phyloP scores from a whole-genome alignment of 805 yeast species.

The Nakazawaea wyomingensis region DNA sequence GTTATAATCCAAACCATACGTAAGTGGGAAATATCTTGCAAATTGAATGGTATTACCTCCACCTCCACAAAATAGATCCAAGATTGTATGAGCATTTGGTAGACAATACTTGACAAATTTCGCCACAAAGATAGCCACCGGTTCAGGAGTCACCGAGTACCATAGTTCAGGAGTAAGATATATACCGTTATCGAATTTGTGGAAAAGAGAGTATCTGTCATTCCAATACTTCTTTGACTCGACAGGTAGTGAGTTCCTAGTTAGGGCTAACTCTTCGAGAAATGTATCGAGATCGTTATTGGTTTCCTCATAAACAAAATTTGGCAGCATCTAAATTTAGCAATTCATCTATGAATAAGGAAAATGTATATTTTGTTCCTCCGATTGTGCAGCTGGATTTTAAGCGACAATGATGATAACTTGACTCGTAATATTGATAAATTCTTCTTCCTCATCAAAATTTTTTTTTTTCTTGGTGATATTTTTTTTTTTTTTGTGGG shows the following conservation, averaged over 20 bases:
- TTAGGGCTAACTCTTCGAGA: slow-evolving; percentile 2
- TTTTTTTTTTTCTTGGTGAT: no score
- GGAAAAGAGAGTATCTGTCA: slow-evolving; percentile 55
- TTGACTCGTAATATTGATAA: no score
- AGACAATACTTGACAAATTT: slow-evolving; percentile 45
- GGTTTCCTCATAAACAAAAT: neutral
- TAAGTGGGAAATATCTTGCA: slow-evolving; percentile 49
- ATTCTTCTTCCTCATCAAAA: no score
- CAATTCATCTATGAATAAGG: neutral
- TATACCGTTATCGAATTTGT: slow-evolving; percentile 62
- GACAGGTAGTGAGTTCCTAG: slow-evolving; percentile 26
- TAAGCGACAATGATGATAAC: no score
- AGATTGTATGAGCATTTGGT: slow-evolving; percentile 40
- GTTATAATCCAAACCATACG: slow-evolving; percentile 60
- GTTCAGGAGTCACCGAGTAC: slow-evolving; percentile 87
- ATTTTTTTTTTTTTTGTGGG: no score
- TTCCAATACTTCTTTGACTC: slow-evolving; percentile 54
- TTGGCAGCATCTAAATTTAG: neutral
- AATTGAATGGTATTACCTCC: slow-evolving; percentile 84
- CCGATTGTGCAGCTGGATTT: no score
- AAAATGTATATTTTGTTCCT: no score
- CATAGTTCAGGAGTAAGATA: slow-evolving; percentile 68
- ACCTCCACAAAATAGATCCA: slow-evolving; percentile 82
- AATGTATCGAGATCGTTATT: slow-evolving; percentile 4
- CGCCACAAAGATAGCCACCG: slow-evolving; percentile 57